Evolutionary conservation across 805 yeast genomes (phyloP).

Genomic region (Wickerhamomyces subpelliculosus): DNA sequence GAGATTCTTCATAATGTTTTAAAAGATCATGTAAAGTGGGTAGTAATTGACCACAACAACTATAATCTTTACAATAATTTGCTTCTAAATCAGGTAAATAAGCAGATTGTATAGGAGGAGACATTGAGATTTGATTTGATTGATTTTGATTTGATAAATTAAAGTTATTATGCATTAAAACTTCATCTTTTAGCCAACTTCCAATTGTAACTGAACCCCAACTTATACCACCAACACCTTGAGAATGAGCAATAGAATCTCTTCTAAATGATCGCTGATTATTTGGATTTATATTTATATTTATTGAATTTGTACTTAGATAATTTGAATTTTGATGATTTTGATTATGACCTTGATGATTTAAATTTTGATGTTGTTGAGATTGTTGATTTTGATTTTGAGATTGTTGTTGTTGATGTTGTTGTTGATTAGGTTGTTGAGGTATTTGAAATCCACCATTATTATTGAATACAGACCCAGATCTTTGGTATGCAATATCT

Average conservation of each 20-base stretch:
- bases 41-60: constrained; percentile 88
- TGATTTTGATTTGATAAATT: constrained; percentile 11
- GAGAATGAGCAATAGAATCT: constrained; percentile 91
- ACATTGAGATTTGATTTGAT: constrained; percentile 26
- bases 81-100: constrained; percentile 92
- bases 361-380: constrained; percentile 1
- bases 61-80: constrained; percentile 92
- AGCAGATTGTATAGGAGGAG: constrained; percentile 64
- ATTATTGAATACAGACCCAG: constrained; percentile 19
- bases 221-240: constrained; percentile 95
- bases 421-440: not conserved
- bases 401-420: not conserved
- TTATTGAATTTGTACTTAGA: constrained; percentile 14
- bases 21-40: constrained; percentile 92
- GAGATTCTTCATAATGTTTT: constrained; percentile 95
- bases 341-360: constrained; percentile 1
- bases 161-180: constrained; percentile 42
- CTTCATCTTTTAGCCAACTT: constrained; percentile 93
- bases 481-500: constrained; percentile 27
- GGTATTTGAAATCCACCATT: constrained; percentile 1
- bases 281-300: constrained; percentile 12
- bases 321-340: constrained; percentile 3
- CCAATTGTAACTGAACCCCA: constrained; percentile 97
- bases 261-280: constrained; percentile 54
- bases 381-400: constrained; percentile 10